Percentiles rank a stretch among this genome's conserved stretches.
Conservation (phyloP, 2,329 filamentous ascomycete genomes). For the Dactylonectria macrodidyma region DNA sequence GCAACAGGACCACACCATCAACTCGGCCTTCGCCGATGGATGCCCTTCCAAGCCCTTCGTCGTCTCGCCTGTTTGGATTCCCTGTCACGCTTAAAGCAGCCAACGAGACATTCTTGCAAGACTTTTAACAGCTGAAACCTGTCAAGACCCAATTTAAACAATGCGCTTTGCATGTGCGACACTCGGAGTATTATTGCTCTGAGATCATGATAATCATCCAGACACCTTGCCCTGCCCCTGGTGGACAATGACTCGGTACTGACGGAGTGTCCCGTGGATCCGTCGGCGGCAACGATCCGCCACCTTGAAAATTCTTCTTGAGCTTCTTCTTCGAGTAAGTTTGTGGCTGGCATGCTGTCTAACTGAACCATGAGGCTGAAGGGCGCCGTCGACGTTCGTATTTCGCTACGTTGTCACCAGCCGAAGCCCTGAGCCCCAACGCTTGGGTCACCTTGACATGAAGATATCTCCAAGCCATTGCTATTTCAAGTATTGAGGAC, state of each 20-base stretch:
- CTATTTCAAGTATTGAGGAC: slow-evolving; percentile 19
- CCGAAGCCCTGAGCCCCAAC: slow-evolving; percentile 7
- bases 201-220: not conserved
- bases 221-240: not conserved
- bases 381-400: slow-evolving; percentile 13
- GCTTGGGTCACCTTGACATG: slow-evolving; percentile 36
- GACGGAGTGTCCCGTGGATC: slow-evolving; percentile 7
- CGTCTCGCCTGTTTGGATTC: not conserved
- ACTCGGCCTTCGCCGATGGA: slow-evolving; percentile 30
- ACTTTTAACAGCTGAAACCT: slow-evolving; percentile 13
- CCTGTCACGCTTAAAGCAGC: slow-evolving; percentile 2
- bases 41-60: slow-evolving; percentile 6
- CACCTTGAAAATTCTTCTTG: slow-evolving; percentile 21
- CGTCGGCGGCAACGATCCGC: slow-evolving; percentile 4
- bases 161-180: not conserved
- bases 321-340: slow-evolving; percentile 1
- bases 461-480: slow-evolving; percentile 22
- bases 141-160: slow-evolving; percentile 2
- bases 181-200: not conserved
- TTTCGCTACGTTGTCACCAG: slow-evolving; percentile 28
- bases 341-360: not conserved
- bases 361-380: slow-evolving; percentile 12
- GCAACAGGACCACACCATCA: slow-evolving; percentile 16
- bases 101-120: slow-evolving; percentile 1
- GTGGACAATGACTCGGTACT: slow-evolving; percentile 6